Evolutionary conservation across 768 basidiomycete species (phyloP).

Genomic region (Boletus patriciae): DNA sequence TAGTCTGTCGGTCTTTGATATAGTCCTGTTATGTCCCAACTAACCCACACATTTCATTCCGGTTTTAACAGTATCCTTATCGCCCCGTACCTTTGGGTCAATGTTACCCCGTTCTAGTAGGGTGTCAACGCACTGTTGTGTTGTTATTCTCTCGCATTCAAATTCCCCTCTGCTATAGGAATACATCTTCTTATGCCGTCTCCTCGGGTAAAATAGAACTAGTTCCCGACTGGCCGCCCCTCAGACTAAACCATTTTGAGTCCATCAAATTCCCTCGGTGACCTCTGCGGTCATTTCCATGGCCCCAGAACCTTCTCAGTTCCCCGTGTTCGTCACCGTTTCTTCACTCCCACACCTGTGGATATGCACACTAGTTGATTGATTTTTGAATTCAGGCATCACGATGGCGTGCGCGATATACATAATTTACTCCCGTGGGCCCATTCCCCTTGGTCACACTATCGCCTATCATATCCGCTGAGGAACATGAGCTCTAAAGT

Average conservation of each 20-base stretch:
- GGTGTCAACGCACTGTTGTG: not conserved
- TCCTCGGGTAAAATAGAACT: constrained; percentile 2
- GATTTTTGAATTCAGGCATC: constrained; percentile 1
- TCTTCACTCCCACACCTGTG: constrained; percentile 19
- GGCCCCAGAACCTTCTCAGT: constrained; percentile 1
- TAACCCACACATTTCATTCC: not conserved
- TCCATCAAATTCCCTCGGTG: constrained; percentile 8
- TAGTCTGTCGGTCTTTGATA: constrained; percentile 9
- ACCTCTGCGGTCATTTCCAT: not conserved
- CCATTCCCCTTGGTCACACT: not conserved
- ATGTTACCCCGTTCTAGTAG: not conserved
- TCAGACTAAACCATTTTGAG: constrained; percentile 20
- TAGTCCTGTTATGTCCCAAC: not conserved
- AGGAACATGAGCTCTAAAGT: not conserved
- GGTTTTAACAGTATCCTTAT: not conserved
- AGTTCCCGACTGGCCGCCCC: constrained; percentile 3
- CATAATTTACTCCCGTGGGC: constrained; percentile 2
- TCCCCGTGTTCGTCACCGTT: constrained; percentile 12
- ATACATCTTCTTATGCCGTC: not conserved
- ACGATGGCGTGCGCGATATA: not conserved
- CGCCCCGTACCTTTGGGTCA: not conserved
- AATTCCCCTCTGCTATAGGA: not conserved
- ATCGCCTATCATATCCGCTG: not conserved
- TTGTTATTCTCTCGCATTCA: not conserved
- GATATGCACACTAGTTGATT: not conserved